Percentiles rank a stretch among this genome's conserved stretches.
phyloP scores from a whole-genome alignment of 2,329 filamentous ascomycete genomes.

The Cercospora sesami region DNA sequence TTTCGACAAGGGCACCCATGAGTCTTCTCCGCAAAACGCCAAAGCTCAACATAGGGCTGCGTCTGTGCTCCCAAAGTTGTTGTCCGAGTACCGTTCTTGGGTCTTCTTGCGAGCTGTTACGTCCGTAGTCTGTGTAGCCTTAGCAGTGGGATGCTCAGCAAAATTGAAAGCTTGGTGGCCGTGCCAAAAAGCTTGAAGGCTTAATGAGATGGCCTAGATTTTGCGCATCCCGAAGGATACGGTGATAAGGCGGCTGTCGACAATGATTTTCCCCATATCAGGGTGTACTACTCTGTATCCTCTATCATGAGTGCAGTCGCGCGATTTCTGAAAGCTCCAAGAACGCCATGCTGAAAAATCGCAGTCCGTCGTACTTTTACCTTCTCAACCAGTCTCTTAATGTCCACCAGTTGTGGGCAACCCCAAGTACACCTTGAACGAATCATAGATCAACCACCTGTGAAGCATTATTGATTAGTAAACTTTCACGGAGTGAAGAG shows the following conservation, averaged over 20 bases:
- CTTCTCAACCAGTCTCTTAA: neutral
- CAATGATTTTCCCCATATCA: neutral
- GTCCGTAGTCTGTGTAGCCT: neutral
- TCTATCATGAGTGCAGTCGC: neutral
- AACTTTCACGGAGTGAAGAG: neutral
- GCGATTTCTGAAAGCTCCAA: neutral
- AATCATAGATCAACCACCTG: conserved; percentile 60
- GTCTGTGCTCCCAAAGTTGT: neutral
- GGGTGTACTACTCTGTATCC: neutral
- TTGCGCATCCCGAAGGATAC: neutral
- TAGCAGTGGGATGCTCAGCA: neutral
- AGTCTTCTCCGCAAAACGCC: neutral
- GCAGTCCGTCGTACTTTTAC: neutral
- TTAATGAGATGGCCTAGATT: neutral
- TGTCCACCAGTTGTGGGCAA: conserved; percentile 77
- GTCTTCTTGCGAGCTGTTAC: neutral
- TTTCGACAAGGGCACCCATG: neutral
- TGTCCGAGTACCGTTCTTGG: neutral
- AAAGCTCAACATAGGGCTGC: neutral
- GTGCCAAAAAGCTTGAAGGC: neutral
- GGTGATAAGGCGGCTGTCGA: neutral
- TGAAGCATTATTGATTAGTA: neutral
- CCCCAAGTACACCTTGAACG: conserved; percentile 55
- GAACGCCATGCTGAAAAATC: neutral
- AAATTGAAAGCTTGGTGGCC: neutral